A percentile compares a stretch with the other conserved stretches of the same genome.
These are phyloP conservation scores for Fistulina hepatica DNA, from an alignment of 1,284 basidiomycete genomes.

Conservation along the genomic window DNA sequence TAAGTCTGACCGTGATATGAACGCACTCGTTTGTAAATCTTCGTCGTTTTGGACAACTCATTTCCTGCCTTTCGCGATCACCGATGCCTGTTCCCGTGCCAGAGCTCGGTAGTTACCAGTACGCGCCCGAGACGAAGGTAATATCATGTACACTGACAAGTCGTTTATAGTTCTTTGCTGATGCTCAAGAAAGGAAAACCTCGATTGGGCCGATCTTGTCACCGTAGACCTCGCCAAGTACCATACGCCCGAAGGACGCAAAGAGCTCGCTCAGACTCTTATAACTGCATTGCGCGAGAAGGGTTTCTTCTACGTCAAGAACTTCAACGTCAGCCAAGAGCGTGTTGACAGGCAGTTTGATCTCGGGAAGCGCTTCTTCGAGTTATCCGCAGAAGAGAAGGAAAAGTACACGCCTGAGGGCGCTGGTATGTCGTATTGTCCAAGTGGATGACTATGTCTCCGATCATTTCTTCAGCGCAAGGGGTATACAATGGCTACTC, in stretches of 20 bases:
- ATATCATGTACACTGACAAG: no score
- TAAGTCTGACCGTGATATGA: no score
- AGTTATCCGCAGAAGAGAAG: conserved; percentile 42
- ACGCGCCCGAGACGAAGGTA: conserved; percentile 38
- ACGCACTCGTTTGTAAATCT: no score
- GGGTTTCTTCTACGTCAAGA: conserved; percentile 37
- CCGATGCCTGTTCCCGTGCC: conserved; percentile 31
- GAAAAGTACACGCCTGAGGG: conserved; percentile 34
- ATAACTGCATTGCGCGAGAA: conserved; percentile 35
- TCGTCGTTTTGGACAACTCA: no score
- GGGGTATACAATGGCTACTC: conserved; percentile 42
- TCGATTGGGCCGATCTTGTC: conserved; percentile 43
- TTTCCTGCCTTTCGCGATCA: no score
- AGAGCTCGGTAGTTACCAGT: conserved; percentile 32
- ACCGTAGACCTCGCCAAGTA: conserved; percentile 37
- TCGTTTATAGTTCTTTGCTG: not conserved
- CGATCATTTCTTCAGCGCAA: conserved; percentile 29
- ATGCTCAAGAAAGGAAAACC: conserved; percentile 25
- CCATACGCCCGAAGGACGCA: conserved; percentile 33
- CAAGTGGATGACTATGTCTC: not conserved
- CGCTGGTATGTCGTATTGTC: conserved; percentile 23
- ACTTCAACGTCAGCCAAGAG: conserved; percentile 28
- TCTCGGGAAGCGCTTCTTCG: conserved; percentile 34
- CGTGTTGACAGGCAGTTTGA: conserved; percentile 32
- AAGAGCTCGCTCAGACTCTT: conserved; percentile 30